These are phyloP conservation scores for Sergeia podlipaevii DNA, from an alignment of 208 protist genomes.

Conservation along the genomic window DNA sequence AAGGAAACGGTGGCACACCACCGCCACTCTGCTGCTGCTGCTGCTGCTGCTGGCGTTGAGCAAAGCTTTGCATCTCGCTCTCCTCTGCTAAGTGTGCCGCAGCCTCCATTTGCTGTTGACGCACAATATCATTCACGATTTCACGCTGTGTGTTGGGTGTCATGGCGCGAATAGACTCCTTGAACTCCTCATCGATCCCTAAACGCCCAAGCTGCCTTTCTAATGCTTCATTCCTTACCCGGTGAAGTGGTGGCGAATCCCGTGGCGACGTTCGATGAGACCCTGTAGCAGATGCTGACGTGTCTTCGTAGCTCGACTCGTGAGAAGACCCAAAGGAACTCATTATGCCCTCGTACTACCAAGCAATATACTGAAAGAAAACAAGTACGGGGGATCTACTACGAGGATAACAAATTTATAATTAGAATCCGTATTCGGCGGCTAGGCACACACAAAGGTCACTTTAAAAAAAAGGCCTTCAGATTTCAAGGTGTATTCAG, in stretches of 20 bases:
- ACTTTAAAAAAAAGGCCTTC: too few relatives aligned
- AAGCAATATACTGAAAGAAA: too few relatives aligned
- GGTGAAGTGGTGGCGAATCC: background rate
- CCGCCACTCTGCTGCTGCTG: too few relatives aligned
- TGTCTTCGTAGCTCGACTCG: background rate
- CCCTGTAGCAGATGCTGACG: background rate
- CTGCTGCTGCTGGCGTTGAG: too few relatives aligned
- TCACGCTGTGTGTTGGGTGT: conserved; percentile 61
- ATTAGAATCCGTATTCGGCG: too few relatives aligned
- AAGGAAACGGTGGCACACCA: too few relatives aligned
- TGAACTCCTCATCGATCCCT: conserved; percentile 60
- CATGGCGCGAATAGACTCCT: conserved; percentile 64
- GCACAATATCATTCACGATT: conserved; percentile 75
- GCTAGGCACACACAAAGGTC: too few relatives aligned
- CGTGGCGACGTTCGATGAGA: too few relatives aligned
- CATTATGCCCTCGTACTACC: conserved; percentile 14
- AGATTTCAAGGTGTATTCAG: too few relatives aligned
- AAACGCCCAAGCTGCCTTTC: conserved; percentile 52
- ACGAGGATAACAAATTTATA: too few relatives aligned
- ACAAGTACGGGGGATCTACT: too few relatives aligned
- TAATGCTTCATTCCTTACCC: conserved; percentile 21
- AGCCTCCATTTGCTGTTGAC: conserved; percentile 19
- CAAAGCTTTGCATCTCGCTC: too few relatives aligned
- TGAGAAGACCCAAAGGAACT: background rate
- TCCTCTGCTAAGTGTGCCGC: background rate